Percentiles rank a stretch among this genome's conserved stretches.
These are phyloP conservation scores for Neopestalotiopsis clavispora DNA, from an alignment of 2,329 filamentous ascomycete species.

Conservation along the genomic window DNA sequence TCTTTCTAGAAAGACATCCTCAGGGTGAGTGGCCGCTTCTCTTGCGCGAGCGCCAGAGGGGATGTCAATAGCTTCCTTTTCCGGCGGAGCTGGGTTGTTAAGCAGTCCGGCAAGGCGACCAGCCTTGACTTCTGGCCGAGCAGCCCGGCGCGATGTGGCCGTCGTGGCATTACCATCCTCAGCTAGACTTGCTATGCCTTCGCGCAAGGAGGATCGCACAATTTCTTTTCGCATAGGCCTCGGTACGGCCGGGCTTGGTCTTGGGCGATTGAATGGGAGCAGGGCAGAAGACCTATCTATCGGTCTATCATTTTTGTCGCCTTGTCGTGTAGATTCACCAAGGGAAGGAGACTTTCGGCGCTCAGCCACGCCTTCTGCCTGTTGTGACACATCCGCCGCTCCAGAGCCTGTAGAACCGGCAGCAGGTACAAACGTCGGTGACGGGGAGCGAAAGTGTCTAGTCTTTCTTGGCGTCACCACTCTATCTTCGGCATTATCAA, in stretches of 20 bases:
- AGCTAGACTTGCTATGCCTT: constrained; percentile 28
- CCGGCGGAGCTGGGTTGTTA: constrained; percentile 23
- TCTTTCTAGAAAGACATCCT: constrained; percentile 34
- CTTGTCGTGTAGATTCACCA: background rate
- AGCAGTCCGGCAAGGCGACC: constrained; percentile 29
- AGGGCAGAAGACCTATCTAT: constrained; percentile 16
- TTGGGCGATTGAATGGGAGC: background rate
- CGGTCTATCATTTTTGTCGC: background rate
- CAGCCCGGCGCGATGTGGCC: background rate
- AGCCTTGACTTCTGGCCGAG: background rate
- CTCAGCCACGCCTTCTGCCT: background rate
- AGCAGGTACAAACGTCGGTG: background rate
- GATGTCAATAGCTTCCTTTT: constrained; percentile 17
- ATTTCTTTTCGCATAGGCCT: constrained; percentile 14
- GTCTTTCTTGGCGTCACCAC: constrained; percentile 48
- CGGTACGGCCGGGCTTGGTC: background rate
- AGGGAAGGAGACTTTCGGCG: background rate
- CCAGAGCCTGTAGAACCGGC: background rate
- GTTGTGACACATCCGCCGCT: constrained; percentile 7
- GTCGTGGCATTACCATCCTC: constrained; percentile 27
- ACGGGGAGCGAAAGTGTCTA: constrained; percentile 21
- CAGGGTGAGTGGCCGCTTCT: background rate
- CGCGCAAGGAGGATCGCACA: constrained; percentile 16
- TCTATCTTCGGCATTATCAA: constrained; percentile 54
- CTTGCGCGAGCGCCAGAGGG: constrained; percentile 10